These are phyloP conservation scores for Aspergillus sp. DNA, from an alignment of 2,329 filamentous ascomycete species.

Conservation along the genomic window DNA sequence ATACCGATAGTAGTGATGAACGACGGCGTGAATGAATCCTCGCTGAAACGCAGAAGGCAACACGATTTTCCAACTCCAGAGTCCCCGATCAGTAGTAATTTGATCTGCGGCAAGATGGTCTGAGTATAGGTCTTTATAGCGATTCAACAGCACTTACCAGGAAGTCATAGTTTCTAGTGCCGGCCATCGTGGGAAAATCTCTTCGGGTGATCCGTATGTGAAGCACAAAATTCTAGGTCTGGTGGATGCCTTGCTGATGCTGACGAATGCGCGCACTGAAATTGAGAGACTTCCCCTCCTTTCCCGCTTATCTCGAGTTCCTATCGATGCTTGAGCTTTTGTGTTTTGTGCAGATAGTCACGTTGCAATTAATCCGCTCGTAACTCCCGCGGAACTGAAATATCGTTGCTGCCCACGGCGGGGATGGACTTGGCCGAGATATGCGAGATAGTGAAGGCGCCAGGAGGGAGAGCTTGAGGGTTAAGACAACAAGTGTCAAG, in stretches of 20 bases:
- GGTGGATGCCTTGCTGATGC: not conserved
- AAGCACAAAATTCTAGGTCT: not conserved
- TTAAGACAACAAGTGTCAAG: not conserved
- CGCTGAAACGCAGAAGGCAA: slow-evolving; percentile 93
- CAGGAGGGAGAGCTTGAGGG: not conserved
- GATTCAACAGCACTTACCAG: slow-evolving; percentile 63
- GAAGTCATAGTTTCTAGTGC: slow-evolving; percentile 98
- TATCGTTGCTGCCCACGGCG: not conserved
- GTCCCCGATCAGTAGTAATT: slow-evolving; percentile 93
- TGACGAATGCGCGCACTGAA: slow-evolving; percentile 1
- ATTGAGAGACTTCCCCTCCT: slow-evolving; percentile 1
- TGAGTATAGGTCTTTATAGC: slow-evolving; percentile 16
- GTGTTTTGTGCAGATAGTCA: not conserved
- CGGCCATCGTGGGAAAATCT: slow-evolving; percentile 66
- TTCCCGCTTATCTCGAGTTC: not conserved
- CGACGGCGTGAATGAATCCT: slow-evolving; percentile 94
- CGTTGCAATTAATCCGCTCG: not conserved
- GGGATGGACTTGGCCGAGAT: not conserved
- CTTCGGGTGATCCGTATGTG: not conserved
- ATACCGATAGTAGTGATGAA: slow-evolving; percentile 99
- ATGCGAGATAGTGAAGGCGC: not conserved
- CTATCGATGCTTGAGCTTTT: not conserved
- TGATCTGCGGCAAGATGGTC: slow-evolving; percentile 66
- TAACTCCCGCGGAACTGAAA: not conserved
- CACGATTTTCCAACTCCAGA: slow-evolving; percentile 96